These are phyloP conservation scores for Dryas integrifolia DNA, from an alignment of 331 rosid genomes.

Conservation along the genomic window DNA sequence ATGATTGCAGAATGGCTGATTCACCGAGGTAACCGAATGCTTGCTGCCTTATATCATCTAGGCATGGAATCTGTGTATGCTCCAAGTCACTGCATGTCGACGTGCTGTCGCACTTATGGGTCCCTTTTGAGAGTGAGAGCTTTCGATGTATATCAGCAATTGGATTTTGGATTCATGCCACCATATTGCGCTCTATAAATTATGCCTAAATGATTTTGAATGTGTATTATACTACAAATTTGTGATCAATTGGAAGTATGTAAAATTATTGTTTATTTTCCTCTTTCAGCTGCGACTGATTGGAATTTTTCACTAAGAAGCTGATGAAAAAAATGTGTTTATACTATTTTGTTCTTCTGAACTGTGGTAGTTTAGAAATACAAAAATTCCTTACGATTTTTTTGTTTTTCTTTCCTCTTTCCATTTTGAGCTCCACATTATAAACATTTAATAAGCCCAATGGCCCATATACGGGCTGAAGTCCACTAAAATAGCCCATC, in stretches of 20 bases:
- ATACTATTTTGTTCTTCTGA: neutral
- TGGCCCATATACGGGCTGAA: neutral
- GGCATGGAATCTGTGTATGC: neutral
- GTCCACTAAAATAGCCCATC: neutral
- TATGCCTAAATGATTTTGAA: neutral
- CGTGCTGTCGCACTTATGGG: neutral
- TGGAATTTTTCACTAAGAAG: neutral
- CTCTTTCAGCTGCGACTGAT: too few species aligned
- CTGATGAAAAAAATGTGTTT: neutral
- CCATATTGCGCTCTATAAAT: neutral
- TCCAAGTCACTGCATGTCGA: neutral
- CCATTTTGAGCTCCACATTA: too few species aligned
- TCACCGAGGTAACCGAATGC: slow-evolving; percentile 44
- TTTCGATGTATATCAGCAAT: neutral
- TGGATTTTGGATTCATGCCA: slow-evolving; percentile 5
- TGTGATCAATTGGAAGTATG: neutral
- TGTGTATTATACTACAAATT: neutral
- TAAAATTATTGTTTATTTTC: too few species aligned
- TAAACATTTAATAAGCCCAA: too few species aligned
- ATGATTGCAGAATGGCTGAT: slow-evolving; percentile 82
- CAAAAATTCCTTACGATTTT: too few species aligned
- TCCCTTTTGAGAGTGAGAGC: slow-evolving; percentile 4
- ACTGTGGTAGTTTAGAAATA: neutral
- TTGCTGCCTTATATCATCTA: neutral
- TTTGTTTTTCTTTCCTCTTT: neutral